A percentile compares a stretch with the other conserved stretches of the same genome.
Evolutionary conservation across 306 rosid species (phyloP).

Genomic region (Lupinus albus): DNA sequence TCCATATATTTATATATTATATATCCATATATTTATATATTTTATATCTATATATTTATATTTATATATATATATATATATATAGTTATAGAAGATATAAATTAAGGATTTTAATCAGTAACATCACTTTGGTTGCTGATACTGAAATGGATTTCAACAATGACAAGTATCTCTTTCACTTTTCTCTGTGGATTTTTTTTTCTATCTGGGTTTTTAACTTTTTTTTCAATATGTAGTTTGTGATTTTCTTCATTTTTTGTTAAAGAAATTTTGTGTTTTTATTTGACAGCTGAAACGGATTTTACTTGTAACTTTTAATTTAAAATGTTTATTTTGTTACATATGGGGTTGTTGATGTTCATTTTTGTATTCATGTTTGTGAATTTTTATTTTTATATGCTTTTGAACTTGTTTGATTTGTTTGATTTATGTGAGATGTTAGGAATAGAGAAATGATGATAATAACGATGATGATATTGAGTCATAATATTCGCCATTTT

Average conservation of each 20-base stretch:
- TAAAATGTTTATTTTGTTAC: neutral
- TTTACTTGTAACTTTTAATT: neutral
- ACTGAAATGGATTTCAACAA: slow-evolving; percentile 56
- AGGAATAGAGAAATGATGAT: slow-evolving; percentile 28
- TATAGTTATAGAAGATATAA: too few relatives aligned
- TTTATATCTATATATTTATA: too few relatives aligned
- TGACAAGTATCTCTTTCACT: slow-evolving; percentile 55
- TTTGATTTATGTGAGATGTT: slow-evolving; percentile 35
- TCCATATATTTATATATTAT: too few relatives aligned
- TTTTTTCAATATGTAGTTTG: slow-evolving; percentile 28
- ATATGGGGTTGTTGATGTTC: slow-evolving; percentile 10
- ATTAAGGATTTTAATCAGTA: slow-evolving; percentile 32
- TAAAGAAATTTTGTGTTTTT: neutral
- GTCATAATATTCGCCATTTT: slow-evolving; percentile 35
- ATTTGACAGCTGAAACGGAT: slow-evolving; percentile 11
- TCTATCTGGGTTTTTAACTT: neutral
- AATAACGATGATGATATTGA: slow-evolving; percentile 39
- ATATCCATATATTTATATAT: too few relatives aligned
- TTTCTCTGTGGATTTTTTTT: too few relatives aligned
- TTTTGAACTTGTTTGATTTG: neutral
- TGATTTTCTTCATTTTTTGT: neutral
- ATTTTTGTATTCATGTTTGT: neutral
- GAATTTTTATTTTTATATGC: neutral
- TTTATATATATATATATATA: too few relatives aligned
- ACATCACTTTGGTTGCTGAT: slow-evolving; percentile 26